Percentiles rank a stretch among this genome's conserved stretches.
phyloP scores from a whole-genome alignment of 768 basidiomycete genomes.

The Leucosporidium scottii region DNA sequence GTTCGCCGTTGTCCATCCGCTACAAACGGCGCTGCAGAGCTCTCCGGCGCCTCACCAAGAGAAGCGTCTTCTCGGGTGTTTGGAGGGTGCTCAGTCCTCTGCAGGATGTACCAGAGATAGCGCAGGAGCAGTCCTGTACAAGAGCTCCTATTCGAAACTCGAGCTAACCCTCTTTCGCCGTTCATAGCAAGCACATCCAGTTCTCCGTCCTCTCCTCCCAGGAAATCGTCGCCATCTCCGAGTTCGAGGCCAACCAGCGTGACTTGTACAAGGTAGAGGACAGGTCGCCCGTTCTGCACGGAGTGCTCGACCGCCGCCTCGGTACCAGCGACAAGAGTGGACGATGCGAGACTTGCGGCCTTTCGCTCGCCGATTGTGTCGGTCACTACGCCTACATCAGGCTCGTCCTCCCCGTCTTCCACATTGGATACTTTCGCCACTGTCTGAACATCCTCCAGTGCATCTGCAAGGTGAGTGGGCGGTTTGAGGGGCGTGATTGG shows the following conservation, averaged over 20 bases:
- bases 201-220: slow-evolving; percentile 89
- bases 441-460: slow-evolving; percentile 86
- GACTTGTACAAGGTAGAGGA: slow-evolving; percentile 80
- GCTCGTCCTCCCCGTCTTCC: slow-evolving; percentile 90
- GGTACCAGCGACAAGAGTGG: slow-evolving; percentile 89
- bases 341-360: slow-evolving; percentile 90
- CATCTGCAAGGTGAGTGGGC: slow-evolving; percentile 76
- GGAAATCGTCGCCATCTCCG: slow-evolving; percentile 89
- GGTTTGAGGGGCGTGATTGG: neutral
- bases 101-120: neutral
- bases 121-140: neutral
- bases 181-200: slow-evolving; percentile 79
- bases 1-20: neutral
- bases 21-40: neutral
- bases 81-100: neutral
- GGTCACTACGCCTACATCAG: slow-evolving; percentile 99
- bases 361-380: slow-evolving; percentile 85
- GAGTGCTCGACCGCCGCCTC: slow-evolving; percentile 83
- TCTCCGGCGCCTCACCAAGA: neutral
- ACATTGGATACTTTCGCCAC: slow-evolving; percentile 97
- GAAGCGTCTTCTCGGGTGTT: too few relatives aligned
- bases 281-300: slow-evolving; percentile 78
- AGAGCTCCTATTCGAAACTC: neutral
- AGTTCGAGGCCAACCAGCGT: slow-evolving; percentile 89
- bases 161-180: neutral